Evolutionary conservation across 2,329 filamentous ascomycete species (phyloP).

Genomic region (Colletotrichum karsti): DNA sequence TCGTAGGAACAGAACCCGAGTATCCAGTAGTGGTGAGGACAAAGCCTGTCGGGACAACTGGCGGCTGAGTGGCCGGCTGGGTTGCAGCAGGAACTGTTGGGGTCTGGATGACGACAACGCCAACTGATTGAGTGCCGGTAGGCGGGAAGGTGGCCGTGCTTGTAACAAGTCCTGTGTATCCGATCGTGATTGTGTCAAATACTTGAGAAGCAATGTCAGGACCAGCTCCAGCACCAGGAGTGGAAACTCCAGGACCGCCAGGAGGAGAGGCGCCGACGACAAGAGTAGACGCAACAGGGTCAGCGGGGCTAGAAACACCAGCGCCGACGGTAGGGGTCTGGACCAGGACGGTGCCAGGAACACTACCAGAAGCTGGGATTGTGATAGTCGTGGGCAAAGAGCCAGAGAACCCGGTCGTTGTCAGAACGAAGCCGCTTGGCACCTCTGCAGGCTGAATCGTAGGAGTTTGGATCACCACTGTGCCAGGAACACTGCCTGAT

Average conservation of each 20-base stretch:
- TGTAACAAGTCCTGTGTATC: conserved; percentile 5
- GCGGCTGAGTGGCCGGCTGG: not conserved
- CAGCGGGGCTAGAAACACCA: no score
- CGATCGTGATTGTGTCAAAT: no score
- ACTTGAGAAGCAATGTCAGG: no score
- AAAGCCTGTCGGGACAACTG: not conserved
- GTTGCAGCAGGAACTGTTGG: not conserved
- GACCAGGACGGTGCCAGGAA: not conserved
- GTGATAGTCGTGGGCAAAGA: not conserved
- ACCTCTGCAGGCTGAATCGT: not conserved
- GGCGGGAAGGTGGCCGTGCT: conserved; percentile 10
- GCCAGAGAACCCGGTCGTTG: not conserved
- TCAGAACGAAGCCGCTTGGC: not conserved
- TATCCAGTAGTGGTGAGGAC: not conserved
- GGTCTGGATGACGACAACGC: conserved; percentile 17
- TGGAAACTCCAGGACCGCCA: no score
- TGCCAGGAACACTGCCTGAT: not conserved
- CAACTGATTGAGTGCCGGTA: not conserved
- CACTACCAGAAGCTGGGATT: not conserved
- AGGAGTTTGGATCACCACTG: not conserved
- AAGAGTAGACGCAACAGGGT: not conserved
- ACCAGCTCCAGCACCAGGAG: no score
- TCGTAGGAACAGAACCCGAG: not conserved
- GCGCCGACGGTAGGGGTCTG: not conserved
- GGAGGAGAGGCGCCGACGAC: not conserved